Base-by-base conservation (phyloP, 306 rosid genomes). In the Luffa acutangula region DNA sequence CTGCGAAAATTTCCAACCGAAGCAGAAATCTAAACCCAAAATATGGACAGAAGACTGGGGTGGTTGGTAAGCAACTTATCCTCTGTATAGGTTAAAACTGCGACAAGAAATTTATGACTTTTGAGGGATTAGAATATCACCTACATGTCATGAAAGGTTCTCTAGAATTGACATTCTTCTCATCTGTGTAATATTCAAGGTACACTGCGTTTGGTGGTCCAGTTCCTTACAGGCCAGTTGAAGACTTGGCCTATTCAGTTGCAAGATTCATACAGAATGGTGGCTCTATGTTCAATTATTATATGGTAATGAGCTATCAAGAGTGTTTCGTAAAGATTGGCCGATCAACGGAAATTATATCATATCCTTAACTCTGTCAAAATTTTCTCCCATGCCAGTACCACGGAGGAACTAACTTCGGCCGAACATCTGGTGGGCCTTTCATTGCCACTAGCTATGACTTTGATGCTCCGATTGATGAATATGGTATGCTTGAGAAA, bases 381-480 rank as follows among this genome's bases (percentile, higher is more conserved):
- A 41, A 73, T 48, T 77, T 33, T 72, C 37, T 85, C 75, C 60
- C 9, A 53, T 83, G 76, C 73, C 73, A 95, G 99, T 95, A 89
- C 51, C 99, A 95, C 79, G 99, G 99, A 73, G 99, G 99, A 89
- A 95, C 99, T 14, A 95, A 95, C 81, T 95, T 95, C 54, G 99
- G 92, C 37, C 80, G 96, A 78, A 93, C 96, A 37, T 82, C 99
- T 2, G 89, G 97, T 11, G 97, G 97, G 43, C 97, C 84, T 53
- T 95, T 91, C 87, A 90, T 91, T 58, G 84, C 99, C 31, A 93
- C 99, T 31, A 93, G 97, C 85, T 95, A 95, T 58, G 97, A 95
- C 79, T 95, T 87, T 57, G 97, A 95, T 86, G 99, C 97, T 69
- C 97, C 97, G 6, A 42, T 95, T 6, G 99, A 95, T 80, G 99